Base-by-base conservation (phyloP, 108 stramenopile genomes). In the Bacterosira constricta region DNA sequence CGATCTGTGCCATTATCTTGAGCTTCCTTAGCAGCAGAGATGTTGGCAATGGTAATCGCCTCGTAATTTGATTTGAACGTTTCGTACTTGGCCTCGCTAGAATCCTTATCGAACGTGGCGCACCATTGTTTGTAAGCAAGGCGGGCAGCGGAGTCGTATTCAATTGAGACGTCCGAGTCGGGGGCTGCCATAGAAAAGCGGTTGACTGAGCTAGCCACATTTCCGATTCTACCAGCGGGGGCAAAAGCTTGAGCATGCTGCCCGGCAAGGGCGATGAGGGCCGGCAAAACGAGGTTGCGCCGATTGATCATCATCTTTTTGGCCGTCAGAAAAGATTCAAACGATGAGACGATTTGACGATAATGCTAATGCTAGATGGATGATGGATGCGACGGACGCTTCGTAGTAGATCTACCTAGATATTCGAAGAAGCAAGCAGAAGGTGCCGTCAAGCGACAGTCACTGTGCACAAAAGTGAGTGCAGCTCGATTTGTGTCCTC, bases 101-200 rank as follows among this genome's bases (percentile, higher is more conserved):
- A 73, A 5, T 74, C 81, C 71, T 91, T 89, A 8, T 62, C 63
- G 62, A 71, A 91, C 44, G 84, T 74, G 34, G 58, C 42, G 56
- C 85, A 74, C 94, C 94, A 95, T 51, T 81, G 84, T 8, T 81
- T 74, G 79, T 92, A 95, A 15, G 93, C 93, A 26, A 92, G 82
- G 42, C 85, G 86, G 45, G 93, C 90, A 17, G 93, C 88, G 15
- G 90, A 83, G 69, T 95, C 93, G 79, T 91, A 95, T 13, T 73
- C 79, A 36, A 95, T 66, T 20, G 80, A 80, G 26, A 93, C 74
- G 70, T 93, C 92, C 23, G 59, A 38, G 13, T 73, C 73, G n/a
- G 69, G 18, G 1, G 77, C 63, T 7, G 77, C 63, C 66, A 63
- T 74, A 12, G 77, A 72, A 30, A 61, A 66, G 34, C 51, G 73